Conservation (phyloP, 225 moss, liverwort and hornwort species). For the Polytrichum formosum region DNA sequence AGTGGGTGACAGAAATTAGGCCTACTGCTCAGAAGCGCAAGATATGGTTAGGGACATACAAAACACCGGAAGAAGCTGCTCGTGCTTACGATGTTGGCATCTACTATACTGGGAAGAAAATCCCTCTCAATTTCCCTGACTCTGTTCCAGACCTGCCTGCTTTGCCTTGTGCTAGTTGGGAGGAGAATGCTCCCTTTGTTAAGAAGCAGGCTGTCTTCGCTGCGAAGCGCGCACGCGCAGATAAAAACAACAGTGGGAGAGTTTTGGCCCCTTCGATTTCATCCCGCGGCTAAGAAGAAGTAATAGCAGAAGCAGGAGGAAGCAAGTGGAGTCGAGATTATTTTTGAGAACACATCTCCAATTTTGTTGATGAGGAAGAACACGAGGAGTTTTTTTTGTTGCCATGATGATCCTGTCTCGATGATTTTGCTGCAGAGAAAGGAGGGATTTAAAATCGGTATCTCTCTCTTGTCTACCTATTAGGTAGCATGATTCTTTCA, state of each 20-base stretch:
- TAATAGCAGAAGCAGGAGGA: neutral
- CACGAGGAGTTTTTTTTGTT: neutral
- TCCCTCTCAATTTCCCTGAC: slow-evolving; percentile 57
- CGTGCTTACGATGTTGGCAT: slow-evolving; percentile 57
- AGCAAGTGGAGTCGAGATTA: neutral
- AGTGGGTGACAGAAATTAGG: slow-evolving; percentile 63
- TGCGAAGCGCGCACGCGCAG: slow-evolving; percentile 41
- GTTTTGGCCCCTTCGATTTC: slow-evolving; percentile 1
- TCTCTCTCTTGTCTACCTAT: too few relatives aligned
- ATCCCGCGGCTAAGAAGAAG: slow-evolving; percentile 10
- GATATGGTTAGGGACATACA: slow-evolving; percentile 63
- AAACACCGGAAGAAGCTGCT: slow-evolving; percentile 52
- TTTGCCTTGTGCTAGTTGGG: slow-evolving; percentile 49
- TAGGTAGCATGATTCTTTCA: neutral
- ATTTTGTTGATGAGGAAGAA: too few relatives aligned
- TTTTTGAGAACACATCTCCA: too few relatives aligned
- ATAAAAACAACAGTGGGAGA: neutral
- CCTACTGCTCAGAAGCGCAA: slow-evolving; percentile 65
- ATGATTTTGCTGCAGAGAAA: neutral
- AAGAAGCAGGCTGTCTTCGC: slow-evolving; percentile 57
- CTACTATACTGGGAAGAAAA: slow-evolving; percentile 57
- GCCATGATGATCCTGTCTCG: neutral
- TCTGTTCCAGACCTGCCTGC: slow-evolving; percentile 44
- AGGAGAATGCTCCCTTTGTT: slow-evolving; percentile 59
- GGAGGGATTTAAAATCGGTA: slow-evolving; percentile 2